Base-by-base conservation (phyloP, 2,329 filamentous ascomycete genomes). In the Metarhizium brunneum region DNA sequence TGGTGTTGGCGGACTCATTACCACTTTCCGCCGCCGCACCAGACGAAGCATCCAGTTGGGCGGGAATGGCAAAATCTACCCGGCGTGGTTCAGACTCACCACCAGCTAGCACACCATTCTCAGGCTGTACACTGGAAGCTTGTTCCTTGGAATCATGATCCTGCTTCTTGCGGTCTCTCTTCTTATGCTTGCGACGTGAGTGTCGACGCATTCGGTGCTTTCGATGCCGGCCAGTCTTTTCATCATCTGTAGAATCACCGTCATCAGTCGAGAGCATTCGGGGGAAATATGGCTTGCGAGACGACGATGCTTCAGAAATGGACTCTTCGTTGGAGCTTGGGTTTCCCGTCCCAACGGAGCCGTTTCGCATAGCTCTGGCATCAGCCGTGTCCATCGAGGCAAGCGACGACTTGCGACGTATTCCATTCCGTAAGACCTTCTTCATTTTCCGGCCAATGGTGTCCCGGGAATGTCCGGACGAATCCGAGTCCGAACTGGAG, bases 391-490 rank as follows among this genome's bases (percentile, higher is more conserved):
- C 86, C 58, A 82, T 81, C 29, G 85, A 91, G 64, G 83, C 83
- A 38, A 80, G 76, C 61, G 86, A 92, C 0, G 87, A 92, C 76
- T 92, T 95, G 70, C 88, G 85, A 60, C 83, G 84, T 64, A 83
- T 83, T 54, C 85, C 79, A 50, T 80, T 77, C 57, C 84, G 86
- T 63, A 95, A 85, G 29, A 87, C 88, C 61, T 87, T 80, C 70
- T 85, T 90, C 69, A 95, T 83, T 55, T 84, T 84, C 65, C 87
- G 88, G 2, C 86, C 84, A 14, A 90, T 88, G 1, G 86, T 90
- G 50, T 77, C 75, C 11, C 72, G 69, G 7, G 79, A 81, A 29
- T 70, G 73, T 59, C 84, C 82, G 0, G 71, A 74, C 52, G 78
- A 79, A 57, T 88, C 87, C 0, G 86, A 88, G 61, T 92, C 88